Percentiles rank a stretch among this genome's conserved stretches.
Conservation (phyloP, 2,329 filamentous ascomycete species). For the Ophiostoma angusticollis region DNA sequence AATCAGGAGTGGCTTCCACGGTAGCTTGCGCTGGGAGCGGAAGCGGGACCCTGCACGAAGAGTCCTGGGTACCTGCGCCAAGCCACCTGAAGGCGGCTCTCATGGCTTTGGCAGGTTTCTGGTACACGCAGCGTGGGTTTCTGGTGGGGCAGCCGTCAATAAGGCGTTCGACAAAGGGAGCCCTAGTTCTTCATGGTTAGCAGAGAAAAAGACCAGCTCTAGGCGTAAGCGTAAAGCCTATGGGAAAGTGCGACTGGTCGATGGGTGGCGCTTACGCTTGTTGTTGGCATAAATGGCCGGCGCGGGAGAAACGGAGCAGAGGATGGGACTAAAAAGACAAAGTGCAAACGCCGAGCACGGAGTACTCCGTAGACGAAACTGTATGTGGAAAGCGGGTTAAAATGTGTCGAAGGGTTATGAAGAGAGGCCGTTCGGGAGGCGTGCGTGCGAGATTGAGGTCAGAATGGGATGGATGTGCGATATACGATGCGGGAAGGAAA, state of each 20-base stretch:
- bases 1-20: background rate
- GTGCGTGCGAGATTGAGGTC: too few species aligned
- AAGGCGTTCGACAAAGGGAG: constrained; percentile 3
- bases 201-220: constrained; percentile 2
- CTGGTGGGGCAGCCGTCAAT: constrained; percentile 9
- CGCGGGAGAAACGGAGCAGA: background rate
- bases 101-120: constrained; percentile 4
- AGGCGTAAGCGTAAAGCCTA: background rate
- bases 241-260: background rate
- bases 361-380: too few species aligned
- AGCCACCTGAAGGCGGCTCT: constrained; percentile 8
- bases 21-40: constrained; percentile 1
- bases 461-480: too few species aligned
- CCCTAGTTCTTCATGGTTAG: too few species aligned
- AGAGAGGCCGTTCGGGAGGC: too few species aligned
- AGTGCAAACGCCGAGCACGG: too few species aligned
- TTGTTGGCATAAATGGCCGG: constrained; percentile 7
- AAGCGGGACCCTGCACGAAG: constrained; percentile 5
- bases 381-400: too few species aligned
- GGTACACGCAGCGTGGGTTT: constrained; percentile 2
- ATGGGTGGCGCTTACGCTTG: constrained; percentile 10
- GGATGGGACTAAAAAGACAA: constrained; percentile 3
- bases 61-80: constrained; percentile 13
- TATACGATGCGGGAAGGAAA: too few species aligned
- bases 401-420: too few species aligned